Conservation (phyloP, 495 filamentous ascomycete species). For the Lophium mytilinum region DNA sequence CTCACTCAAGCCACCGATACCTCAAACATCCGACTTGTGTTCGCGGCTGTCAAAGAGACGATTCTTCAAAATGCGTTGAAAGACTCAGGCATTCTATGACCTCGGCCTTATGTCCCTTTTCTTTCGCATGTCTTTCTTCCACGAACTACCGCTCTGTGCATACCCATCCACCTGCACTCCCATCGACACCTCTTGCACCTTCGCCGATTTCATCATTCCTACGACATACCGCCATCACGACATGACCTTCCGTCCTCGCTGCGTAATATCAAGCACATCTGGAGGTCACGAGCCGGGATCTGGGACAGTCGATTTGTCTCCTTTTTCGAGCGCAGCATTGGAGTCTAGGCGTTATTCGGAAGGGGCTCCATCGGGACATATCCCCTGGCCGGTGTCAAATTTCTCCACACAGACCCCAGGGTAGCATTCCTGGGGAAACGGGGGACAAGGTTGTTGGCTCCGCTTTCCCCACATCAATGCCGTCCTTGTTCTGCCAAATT, state of each 20-base stretch:
- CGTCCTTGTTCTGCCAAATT: too few relatives aligned
- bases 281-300: slow-evolving; percentile 14
- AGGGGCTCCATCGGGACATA: too few relatives aligned
- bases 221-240: slow-evolving; percentile 10
- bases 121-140: not conserved
- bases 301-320: slow-evolving; percentile 23
- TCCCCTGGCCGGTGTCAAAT: too few relatives aligned
- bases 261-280: slow-evolving; percentile 5
- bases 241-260: slow-evolving; percentile 5
- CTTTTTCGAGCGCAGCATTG: slow-evolving; percentile 23
- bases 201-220: not conserved
- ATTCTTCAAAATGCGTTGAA: slow-evolving; percentile 97
- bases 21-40: slow-evolving; percentile 94
- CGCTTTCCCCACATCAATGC: too few relatives aligned
- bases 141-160: slow-evolving; percentile 20
- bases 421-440: too few relatives aligned
- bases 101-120: not conserved
- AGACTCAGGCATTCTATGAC: slow-evolving; percentile 91
- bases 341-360: slow-evolving; percentile 8
- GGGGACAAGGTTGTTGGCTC: too few relatives aligned
- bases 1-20: slow-evolving; percentile 98
- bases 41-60: slow-evolving; percentile 97
- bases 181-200: not conserved
- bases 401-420: too few relatives aligned
- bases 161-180: slow-evolving; percentile 4